Conservation (phyloP, 2,329 filamentous ascomycete genomes). For the Dryadomyces quercus-mongolicae region DNA sequence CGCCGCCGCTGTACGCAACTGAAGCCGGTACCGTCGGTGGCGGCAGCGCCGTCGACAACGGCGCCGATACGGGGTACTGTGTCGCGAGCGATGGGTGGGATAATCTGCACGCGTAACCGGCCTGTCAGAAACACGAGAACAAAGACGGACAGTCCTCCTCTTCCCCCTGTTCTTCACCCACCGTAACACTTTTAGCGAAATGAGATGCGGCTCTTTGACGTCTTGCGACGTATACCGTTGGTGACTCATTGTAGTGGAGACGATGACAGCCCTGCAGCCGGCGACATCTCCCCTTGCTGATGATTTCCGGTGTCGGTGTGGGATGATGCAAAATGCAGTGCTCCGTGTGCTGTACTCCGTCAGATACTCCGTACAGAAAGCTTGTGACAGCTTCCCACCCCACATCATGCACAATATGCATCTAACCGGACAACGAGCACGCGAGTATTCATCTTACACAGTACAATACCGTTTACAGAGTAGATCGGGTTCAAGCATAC, state of each 20-base stretch:
- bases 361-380: too few relatives aligned
- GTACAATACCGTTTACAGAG: too few relatives aligned
- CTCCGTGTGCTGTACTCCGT: background rate
- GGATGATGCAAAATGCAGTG: background rate
- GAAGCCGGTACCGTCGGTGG: constrained; percentile 50
- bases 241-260: constrained; percentile 40
- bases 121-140: background rate
- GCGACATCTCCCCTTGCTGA: background rate
- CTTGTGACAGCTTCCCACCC: background rate
- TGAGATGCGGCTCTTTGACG: constrained; percentile 63
- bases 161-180: constrained; percentile 20
- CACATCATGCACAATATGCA: background rate
- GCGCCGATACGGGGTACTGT: constrained; percentile 50
- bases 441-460: background rate
- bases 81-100: constrained; percentile 68
- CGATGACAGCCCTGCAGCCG: background rate
- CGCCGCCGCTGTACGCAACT: constrained; percentile 48
- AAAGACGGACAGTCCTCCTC: background rate
- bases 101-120: constrained; percentile 32
- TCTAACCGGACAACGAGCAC: background rate
- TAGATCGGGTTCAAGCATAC: too few relatives aligned
- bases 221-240: constrained; percentile 46
- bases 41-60: constrained; percentile 25
- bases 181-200: constrained; percentile 68
- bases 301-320: background rate